phyloP scores from a whole-genome alignment of 1,284 basidiomycete species.

The Leccinum subrobustum region DNA sequence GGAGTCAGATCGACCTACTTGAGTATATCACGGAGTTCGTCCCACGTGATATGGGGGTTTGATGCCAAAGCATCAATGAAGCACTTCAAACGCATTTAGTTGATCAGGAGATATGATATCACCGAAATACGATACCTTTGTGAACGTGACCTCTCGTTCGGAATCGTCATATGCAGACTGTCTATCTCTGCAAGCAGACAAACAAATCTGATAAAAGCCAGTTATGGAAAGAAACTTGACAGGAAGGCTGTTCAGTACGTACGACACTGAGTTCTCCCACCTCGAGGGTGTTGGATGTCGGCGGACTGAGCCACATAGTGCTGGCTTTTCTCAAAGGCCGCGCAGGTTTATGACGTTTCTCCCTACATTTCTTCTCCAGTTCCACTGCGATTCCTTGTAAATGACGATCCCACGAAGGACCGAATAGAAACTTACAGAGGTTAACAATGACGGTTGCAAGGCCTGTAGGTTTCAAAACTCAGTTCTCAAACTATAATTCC shows the following conservation, averaged over 20 bases:
- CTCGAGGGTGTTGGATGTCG: slow-evolving; percentile 5
- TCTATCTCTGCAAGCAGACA: slow-evolving; percentile 25
- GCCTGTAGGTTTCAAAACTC: slow-evolving; percentile 5
- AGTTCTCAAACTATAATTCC: background rate
- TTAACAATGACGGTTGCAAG: background rate
- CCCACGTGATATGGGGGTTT: slow-evolving; percentile 24
- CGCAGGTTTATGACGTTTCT: background rate
- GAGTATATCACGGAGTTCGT: slow-evolving; percentile 19
- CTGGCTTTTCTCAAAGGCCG: slow-evolving; percentile 7
- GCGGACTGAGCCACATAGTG: slow-evolving; percentile 1
- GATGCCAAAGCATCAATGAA: slow-evolving; percentile 21
- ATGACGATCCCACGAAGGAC: background rate
- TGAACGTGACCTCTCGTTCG: slow-evolving; percentile 23
- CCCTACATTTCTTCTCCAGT: slow-evolving; percentile 1
- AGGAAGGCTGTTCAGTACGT: background rate
- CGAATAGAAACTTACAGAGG: slow-evolving; percentile 15
- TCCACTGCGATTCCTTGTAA: slow-evolving; percentile 12
- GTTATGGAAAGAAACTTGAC: background rate
- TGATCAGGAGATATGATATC: background rate
- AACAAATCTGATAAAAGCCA: slow-evolving; percentile 22
- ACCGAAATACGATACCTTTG: slow-evolving; percentile 19
- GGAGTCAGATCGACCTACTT: slow-evolving; percentile 11
- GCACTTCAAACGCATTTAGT: slow-evolving; percentile 15
- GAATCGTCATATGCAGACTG: background rate
- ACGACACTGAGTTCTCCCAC: slow-evolving; percentile 23